Evolutionary conservation across 495 filamentous ascomycete genomes (phyloP).

Genomic region (Tuber aestivum): DNA sequence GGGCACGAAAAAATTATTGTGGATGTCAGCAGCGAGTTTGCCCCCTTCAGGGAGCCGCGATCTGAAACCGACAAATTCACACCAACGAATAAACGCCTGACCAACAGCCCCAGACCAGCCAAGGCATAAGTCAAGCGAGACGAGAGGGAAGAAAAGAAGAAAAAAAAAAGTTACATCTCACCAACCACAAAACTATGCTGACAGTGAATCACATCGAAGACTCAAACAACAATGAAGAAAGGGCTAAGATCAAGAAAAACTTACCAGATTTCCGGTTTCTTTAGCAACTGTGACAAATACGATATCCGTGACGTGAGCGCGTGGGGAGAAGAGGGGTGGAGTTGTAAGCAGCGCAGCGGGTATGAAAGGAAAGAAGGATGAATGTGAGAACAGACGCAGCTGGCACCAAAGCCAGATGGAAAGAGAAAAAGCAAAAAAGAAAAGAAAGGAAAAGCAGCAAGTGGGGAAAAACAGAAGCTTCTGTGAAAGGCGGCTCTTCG

Average conservation of each 20-base stretch:
- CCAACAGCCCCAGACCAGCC: not conserved
- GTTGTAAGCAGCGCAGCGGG: not conserved
- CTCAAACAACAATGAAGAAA: not conserved
- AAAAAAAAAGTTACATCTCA: not conserved
- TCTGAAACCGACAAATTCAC: not conserved
- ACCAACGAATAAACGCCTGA: not conserved
- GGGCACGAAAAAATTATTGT: not conserved
- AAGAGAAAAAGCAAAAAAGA: not conserved
- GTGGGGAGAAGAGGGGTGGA: not conserved
- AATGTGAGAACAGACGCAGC: not conserved
- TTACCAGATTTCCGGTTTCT: not conserved
- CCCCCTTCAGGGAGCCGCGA: not conserved
- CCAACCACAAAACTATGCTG: not conserved
- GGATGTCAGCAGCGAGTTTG: not conserved
- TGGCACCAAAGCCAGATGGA: not conserved
- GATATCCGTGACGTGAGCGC: not conserved
- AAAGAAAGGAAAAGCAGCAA: not conserved
- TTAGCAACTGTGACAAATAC: not conserved
- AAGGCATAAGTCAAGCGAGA: not conserved
- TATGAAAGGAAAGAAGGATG: not conserved
- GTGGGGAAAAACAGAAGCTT: not conserved
- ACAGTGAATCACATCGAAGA: not conserved
- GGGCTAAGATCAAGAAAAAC: not conserved
- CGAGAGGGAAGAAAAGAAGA: not conserved
- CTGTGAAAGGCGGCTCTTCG: not conserved